Evolutionary conservation across 768 basidiomycete genomes (phyloP), one percentile per base, ranked within the genome.

Genomic region (Guyanaporus albipodus): DNA sequence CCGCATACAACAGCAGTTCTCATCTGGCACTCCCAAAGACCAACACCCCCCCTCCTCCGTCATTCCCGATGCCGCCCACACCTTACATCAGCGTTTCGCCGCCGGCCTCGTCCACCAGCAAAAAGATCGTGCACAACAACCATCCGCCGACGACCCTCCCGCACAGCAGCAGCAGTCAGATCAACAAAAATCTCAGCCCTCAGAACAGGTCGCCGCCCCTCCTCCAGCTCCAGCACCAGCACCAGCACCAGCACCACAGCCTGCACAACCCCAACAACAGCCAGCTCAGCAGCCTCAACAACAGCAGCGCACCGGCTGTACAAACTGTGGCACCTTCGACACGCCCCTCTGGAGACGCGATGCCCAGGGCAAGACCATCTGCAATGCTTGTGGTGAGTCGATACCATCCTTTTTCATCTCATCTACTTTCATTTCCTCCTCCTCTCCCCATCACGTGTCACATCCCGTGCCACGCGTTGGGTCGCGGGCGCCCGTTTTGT

Each of bases 331-430:
- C 15, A 84, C 85, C n/a, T 71, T 75, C 6, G 77, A 80, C 52
- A 90, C 88, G 46, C 89, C 90, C 28, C 78, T 91, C 22, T 92
- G 91, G 91, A 73, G 89, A 57, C 78, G 89, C 56, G 88, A 88
- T 63, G 71, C 76, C 35, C 81, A 87, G 57, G 91, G 90, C 48
- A 88, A 85, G 66, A 78, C 83, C 39, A 79, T 92, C 61, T 93
- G 91, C 73, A 92, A 92, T 67, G 86, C 87, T 42, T 92, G 91
- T 67, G 91, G 90, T 91, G 65, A 78, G 88, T 78, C 31, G 47
- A 53, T 62, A 53, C 52, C 27, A 52, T 58, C 59, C 48, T 14
- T 55, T 59, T 62, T 60, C 59, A 60, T 62, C 60, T 58, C 60
- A 66, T 67, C 62, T 60, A 8, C 61, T 63, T 58, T 59, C 59